Evolutionary conservation across 2,329 filamentous ascomycete species (phyloP).

Genomic region (Diplodia mutila): DNA sequence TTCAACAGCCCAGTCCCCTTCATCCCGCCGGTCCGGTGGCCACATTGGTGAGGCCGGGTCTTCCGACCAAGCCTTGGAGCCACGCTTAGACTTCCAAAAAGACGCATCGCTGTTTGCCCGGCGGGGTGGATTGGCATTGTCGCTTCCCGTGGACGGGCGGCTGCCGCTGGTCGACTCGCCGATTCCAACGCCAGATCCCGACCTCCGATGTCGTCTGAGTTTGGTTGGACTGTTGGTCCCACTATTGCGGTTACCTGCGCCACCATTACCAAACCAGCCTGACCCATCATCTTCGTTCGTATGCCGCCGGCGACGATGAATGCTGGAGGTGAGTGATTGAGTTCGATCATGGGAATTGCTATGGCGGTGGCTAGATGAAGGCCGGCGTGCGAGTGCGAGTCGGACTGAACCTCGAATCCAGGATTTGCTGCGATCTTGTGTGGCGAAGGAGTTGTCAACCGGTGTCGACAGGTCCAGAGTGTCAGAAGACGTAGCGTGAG

Average conservation of each 20-base stretch:
- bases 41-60: conserved; percentile 49
- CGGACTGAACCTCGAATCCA: conserved; percentile 44
- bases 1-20: conserved; percentile 40
- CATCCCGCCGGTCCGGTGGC: conserved; percentile 33
- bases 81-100: conserved; percentile 46
- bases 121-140: conserved; percentile 35
- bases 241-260: conserved; percentile 1
- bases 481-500: conserved; percentile 10
- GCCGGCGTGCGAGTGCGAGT: conserved; percentile 38
- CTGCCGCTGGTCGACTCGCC: conserved; percentile 2
- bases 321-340: conserved; percentile 17
- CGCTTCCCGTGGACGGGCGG: conserved; percentile 5
- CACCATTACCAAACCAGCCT: conserved; percentile 19
- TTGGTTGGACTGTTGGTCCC: conserved; percentile 16
- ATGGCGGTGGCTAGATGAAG: conserved; percentile 15
- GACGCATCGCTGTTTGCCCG: conserved; percentile 51
- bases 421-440: conserved; percentile 38
- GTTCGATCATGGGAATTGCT: conserved; percentile 16
- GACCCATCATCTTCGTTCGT: conserved; percentile 22
- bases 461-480: conserved; percentile 27
- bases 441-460: conserved; percentile 25
- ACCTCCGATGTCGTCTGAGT: conserved; percentile 11
- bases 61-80: conserved; percentile 48
- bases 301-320: conserved; percentile 9
- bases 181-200: conserved; percentile 12